phyloP scores from a whole-genome alignment of 148 eudicot genomes.

The Gaultheria prostrata region DNA sequence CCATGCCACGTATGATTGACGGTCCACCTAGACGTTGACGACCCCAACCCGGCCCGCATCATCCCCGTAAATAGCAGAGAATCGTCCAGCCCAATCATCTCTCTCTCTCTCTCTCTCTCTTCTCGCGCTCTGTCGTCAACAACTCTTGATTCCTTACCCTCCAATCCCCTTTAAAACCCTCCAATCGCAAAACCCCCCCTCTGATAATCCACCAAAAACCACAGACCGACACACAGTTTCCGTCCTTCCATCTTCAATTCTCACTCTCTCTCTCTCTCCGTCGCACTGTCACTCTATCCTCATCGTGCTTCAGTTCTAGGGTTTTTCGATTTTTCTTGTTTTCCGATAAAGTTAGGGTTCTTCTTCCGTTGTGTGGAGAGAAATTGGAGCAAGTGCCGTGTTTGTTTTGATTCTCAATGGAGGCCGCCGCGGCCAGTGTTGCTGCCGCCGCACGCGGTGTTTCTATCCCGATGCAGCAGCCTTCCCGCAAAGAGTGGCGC shows the following conservation, averaged over 20 bases:
- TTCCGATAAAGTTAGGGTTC: conserved; percentile 21
- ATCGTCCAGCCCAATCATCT: background rate
- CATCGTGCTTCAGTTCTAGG: background rate
- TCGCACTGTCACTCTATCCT: background rate
- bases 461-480: conserved; percentile 38
- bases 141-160: background rate
- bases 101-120: conserved; percentile 3
- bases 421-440: conserved; percentile 57
- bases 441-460: conserved; percentile 50
- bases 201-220: background rate
- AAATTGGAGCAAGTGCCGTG: conserved; percentile 16
- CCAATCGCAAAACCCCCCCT: conserved; percentile 10
- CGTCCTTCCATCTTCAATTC: background rate
- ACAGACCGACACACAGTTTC: background rate
- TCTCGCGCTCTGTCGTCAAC: conserved; percentile 5
- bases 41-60: background rate
- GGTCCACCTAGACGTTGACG: too few species aligned
- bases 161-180: conserved; percentile 15
- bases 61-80: background rate
- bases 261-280: background rate
- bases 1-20: too few species aligned
- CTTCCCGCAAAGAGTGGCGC: conserved; percentile 82
- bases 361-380: background rate
- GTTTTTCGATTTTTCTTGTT: conserved; percentile 4
- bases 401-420: conserved; percentile 36